Conservation (phyloP, 805 yeast genomes). For the Lachancea meyersii region DNA sequence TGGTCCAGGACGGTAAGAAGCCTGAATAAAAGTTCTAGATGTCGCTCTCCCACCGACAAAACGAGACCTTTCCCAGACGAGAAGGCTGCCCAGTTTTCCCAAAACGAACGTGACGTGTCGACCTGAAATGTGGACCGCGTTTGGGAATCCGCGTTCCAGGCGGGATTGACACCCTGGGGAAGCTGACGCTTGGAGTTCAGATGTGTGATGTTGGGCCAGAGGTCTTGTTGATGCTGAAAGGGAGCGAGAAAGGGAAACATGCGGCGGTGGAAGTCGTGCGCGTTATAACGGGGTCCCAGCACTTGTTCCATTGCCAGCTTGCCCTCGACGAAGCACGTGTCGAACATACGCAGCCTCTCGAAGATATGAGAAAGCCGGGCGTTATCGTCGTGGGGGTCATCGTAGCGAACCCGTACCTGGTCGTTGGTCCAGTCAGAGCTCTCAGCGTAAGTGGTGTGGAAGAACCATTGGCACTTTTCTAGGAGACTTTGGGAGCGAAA, state of each 20-base stretch:
- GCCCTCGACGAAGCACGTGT: constrained; percentile 25
- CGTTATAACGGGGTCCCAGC: constrained; percentile 7
- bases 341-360: constrained; percentile 27
- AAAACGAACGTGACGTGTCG: constrained; percentile 14
- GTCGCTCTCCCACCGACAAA: constrained; percentile 20
- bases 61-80: constrained; percentile 29
- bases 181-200: constrained; percentile 3
- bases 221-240: constrained; percentile 6
- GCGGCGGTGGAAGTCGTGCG: constrained; percentile 17
- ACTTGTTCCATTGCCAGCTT: constrained; percentile 13
- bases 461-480: constrained; percentile 20
- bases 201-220: constrained; percentile 21
- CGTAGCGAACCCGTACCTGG: constrained; percentile 13
- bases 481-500: constrained; percentile 5
- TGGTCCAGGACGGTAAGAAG: constrained; percentile 21
- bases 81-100: constrained; percentile 21
- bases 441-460: constrained; percentile 16
- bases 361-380: constrained; percentile 16
- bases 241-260: constrained; percentile 26
- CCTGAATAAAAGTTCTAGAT: constrained; percentile 16
- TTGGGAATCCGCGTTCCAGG: not conserved
- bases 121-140: not conserved
- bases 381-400: constrained; percentile 19
- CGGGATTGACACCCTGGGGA: not conserved
- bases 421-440: constrained; percentile 22